A percentile compares a stretch with the other conserved stretches of the same genome.
These are phyloP conservation scores for Silene latifolia DNA, from an alignment of 148 eudicot species.

Conservation along the genomic window DNA sequence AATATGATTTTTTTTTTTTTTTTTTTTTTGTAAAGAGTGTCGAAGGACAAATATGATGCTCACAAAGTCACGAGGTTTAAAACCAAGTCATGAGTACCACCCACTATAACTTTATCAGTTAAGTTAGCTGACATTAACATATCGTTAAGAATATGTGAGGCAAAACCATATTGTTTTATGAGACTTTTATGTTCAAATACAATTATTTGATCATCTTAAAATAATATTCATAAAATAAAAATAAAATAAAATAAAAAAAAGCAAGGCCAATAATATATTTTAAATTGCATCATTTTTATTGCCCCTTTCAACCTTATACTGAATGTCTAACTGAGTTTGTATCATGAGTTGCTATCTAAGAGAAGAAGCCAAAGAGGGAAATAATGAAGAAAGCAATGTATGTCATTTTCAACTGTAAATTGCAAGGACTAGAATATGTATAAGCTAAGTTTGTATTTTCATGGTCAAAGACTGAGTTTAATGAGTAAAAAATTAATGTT, in stretches of 20 bases:
- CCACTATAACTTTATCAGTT: too few relatives aligned
- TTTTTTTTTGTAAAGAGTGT: too few relatives aligned
- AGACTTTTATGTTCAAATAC: too few relatives aligned
- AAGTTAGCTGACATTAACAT: too few relatives aligned
- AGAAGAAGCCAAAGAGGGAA: slow-evolving; percentile 44
- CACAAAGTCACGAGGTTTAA: too few relatives aligned
- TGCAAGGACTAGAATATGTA: slow-evolving; percentile 8
- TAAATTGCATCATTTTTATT: background rate
- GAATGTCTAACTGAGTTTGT: slow-evolving; percentile 13
- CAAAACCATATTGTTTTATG: too few relatives aligned
- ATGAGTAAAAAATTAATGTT: slow-evolving; percentile 14
- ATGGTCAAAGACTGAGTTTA: slow-evolving; percentile 25
- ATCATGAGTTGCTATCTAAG: slow-evolving; percentile 27
- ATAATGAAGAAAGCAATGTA: slow-evolving; percentile 37
- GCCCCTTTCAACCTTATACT: slow-evolving; percentile 4
- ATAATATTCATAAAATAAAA: background rate
- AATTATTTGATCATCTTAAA: too few relatives aligned
- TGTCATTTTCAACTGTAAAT: slow-evolving; percentile 32
- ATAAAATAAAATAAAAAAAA: background rate
- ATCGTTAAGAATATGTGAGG: too few relatives aligned
- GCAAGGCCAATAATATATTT: background rate
- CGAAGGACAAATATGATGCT: too few relatives aligned
- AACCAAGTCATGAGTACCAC: too few relatives aligned
- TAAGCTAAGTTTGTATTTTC: background rate
- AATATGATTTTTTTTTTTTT: too few relatives aligned